Evolutionary conservation across 2,329 filamentous ascomycete genomes (phyloP).

Genomic region (Cladosporium sp.): DNA sequence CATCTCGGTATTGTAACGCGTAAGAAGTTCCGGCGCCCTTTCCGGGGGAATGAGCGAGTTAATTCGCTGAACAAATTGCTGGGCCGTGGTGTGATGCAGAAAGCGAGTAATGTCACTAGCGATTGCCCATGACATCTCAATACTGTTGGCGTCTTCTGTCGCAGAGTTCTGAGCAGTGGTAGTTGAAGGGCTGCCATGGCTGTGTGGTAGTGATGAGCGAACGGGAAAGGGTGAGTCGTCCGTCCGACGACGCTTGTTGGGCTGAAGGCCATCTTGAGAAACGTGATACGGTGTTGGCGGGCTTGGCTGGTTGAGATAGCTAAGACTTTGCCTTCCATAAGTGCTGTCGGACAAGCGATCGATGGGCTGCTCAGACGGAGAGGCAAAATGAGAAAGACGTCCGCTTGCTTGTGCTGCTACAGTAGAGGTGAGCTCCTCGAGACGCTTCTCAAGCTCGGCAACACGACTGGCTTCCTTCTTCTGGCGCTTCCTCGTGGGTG

Average conservation of each 20-base stretch:
- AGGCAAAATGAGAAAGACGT: slow-evolving; percentile 1
- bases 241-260: slow-evolving; percentile 23
- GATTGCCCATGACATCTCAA: slow-evolving; percentile 16
- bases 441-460: slow-evolving; percentile 86
- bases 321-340: slow-evolving; percentile 8
- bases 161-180: slow-evolving; percentile 5
- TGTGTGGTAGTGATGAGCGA: not conserved
- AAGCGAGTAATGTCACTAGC: slow-evolving; percentile 21
- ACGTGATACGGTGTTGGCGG: not conserved
- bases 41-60: slow-evolving; percentile 49
- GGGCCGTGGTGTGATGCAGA: slow-evolving; percentile 23
- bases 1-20: slow-evolving; percentile 52
- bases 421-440: slow-evolving; percentile 79
- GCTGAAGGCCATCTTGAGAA: not conserved
- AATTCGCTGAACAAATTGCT: slow-evolving; percentile 32
- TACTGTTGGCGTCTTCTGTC: slow-evolving; percentile 7
- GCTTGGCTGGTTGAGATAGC: not conserved
- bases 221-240: slow-evolving; percentile 17
- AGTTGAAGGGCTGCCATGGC: slow-evolving; percentile 2
- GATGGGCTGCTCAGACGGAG: not conserved
- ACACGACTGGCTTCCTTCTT: slow-evolving; percentile 90
- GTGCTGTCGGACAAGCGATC: not conserved
- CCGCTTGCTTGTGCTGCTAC: slow-evolving; percentile 4
- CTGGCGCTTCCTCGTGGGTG: slow-evolving; percentile 71
- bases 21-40: slow-evolving; percentile 53